These are phyloP conservation scores for Pythium dissimile DNA, from an alignment of 352 stramenopile genomes.

Conservation along the genomic window DNA sequence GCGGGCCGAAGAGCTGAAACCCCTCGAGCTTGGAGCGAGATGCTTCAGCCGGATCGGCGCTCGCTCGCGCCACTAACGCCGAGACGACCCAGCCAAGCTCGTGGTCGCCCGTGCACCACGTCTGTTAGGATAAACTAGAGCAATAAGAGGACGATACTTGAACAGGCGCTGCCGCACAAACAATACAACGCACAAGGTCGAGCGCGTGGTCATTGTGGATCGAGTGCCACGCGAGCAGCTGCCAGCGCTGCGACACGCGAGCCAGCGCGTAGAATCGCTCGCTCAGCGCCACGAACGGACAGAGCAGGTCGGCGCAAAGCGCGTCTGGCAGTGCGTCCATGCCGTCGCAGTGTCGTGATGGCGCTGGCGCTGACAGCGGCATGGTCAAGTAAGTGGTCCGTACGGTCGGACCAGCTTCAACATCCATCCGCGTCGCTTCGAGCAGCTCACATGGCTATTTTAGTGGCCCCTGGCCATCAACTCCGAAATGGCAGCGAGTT, in stretches of 20 bases:
- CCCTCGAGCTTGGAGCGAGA: constrained; percentile 37
- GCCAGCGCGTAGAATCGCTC: constrained; percentile 54
- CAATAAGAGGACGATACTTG: not conserved
- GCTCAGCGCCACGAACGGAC: constrained; percentile 49
- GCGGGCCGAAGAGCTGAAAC: constrained; percentile 58
- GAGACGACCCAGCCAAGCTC: constrained; percentile 47
- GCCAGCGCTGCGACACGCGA: constrained; percentile 55
- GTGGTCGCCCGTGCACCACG: constrained; percentile 63
- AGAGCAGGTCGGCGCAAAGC: constrained; percentile 42
- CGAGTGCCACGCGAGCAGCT: constrained; percentile 48
- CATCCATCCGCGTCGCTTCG: not conserved
- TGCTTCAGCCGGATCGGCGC: not conserved
- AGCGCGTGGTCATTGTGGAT: constrained; percentile 43
- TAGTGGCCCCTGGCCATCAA: not conserved
- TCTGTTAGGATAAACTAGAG: constrained; percentile 42
- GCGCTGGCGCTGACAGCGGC: not conserved
- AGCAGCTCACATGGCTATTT: not conserved
- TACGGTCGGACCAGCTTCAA: not conserved
- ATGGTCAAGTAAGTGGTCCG: too few relatives aligned
- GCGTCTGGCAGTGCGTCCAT: constrained; percentile 33
- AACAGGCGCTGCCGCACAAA: not conserved
- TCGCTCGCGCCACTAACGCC: constrained; percentile 20
- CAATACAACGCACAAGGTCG: constrained; percentile 43
- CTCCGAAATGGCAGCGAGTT: too few relatives aligned
- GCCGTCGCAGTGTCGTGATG: not conserved